Conservation (phyloP, 768 basidiomycete genomes). For the Lentinula detonsa region DNA sequence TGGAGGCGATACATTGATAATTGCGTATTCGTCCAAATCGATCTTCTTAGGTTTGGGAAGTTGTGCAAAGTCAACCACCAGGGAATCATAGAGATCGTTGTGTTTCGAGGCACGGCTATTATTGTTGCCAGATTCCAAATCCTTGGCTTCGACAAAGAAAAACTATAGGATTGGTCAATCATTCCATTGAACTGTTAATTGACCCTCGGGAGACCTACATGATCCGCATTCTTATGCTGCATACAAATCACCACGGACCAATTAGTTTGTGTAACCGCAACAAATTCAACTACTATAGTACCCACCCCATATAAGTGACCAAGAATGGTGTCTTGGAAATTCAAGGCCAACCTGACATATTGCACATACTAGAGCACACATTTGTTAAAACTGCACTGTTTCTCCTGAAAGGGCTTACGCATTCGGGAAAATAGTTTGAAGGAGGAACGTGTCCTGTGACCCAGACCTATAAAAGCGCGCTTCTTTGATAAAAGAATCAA, state of each 20-base stretch:
- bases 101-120: neutral
- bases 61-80: slow-evolving; percentile 59
- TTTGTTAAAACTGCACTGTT: slow-evolving; percentile 3
- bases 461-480: slow-evolving; percentile 34
- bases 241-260: slow-evolving; percentile 11
- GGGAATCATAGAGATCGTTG: slow-evolving; percentile 43
- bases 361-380: slow-evolving; percentile 44
- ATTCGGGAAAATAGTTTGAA: slow-evolving; percentile 79
- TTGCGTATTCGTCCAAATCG: slow-evolving; percentile 61
- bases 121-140: slow-evolving; percentile 36
- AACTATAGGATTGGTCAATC: slow-evolving; percentile 31
- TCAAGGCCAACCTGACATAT: slow-evolving; percentile 68
- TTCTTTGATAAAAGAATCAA: neutral
- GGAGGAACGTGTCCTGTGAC: slow-evolving; percentile 84
- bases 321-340: slow-evolving; percentile 71
- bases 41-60: slow-evolving; percentile 50
- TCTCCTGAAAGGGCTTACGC: slow-evolving; percentile 45
- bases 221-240: slow-evolving; percentile 83
- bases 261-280: slow-evolving; percentile 8
- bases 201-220: slow-evolving; percentile 34
- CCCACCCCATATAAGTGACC: slow-evolving; percentile 82
- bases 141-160: slow-evolving; percentile 47
- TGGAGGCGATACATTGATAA: slow-evolving; percentile 76
- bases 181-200: neutral
- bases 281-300: slow-evolving; percentile 8